Base-by-base conservation (phyloP, 805 yeast genomes). In the Schizosaccharomyces octosporus region DNA sequence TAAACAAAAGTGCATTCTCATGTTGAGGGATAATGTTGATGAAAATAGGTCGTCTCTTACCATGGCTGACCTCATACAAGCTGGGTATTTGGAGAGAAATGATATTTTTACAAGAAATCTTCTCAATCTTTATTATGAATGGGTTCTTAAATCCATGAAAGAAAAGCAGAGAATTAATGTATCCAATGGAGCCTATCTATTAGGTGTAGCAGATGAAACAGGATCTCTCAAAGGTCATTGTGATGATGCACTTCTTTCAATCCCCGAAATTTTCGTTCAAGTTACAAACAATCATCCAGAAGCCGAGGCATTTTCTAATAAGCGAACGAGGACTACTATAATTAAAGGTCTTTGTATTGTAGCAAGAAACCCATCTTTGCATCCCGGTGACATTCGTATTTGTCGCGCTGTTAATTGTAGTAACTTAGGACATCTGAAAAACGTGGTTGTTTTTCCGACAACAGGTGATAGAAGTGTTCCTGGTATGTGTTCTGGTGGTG, bases 401-500 rank as follows among this genome's bases (percentile, higher is more conserved):
- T 61, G 57, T 31, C 36, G 48, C 17, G 62, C 62, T 19, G 62
- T 59, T 31, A 51, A 43, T 3, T 41, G 57, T 6, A n/a, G 24
- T 17, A 55, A 55, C 24, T 59, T 59, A 54, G 19, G 59, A 19
- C 43, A 59, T 27, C 15, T 51, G 6, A 51, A 51, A 51, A 61
- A 62, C 41, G 62, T 59, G 5, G 55, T 62, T n/a, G 62, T 62
- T 36, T 42, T 62, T 27, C 62, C 63, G 1, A 48, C 48, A 24
- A 62, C 54, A 24, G 63, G 63, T 21, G 48, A 21, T n/a, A 57
- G 62, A 17, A 61, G 60, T 21, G 57, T 62, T 41, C 59, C 63
- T 4, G 57, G 41, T 7, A 59, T 62, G 63, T 48, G 60, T n/a
- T 48, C 63, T 17, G 63, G 63, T 9, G 63, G 63, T 13, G 63